phyloP scores from a whole-genome alignment of 139 green algal species.

The Spirogloea muscicola region DNA sequence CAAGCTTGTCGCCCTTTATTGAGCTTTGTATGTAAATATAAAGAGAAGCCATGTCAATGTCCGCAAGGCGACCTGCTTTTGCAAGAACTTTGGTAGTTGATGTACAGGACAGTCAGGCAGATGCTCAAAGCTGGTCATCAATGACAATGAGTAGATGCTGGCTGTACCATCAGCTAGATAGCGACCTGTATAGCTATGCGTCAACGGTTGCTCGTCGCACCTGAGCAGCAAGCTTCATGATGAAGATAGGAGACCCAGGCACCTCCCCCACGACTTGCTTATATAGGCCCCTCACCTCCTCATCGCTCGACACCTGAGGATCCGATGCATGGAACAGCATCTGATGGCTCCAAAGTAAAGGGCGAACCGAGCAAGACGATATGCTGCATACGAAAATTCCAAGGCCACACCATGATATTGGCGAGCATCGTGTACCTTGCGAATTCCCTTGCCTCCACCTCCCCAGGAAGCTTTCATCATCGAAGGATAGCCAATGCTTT shows the following conservation, averaged over 20 bases:
- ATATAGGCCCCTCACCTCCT: conserved; percentile 58
- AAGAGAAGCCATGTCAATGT: background rate
- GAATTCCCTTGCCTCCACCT: conserved; percentile 93
- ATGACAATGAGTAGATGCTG: too few species aligned
- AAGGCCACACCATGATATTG: background rate
- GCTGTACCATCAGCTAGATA: too few species aligned
- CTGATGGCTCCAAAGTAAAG: background rate
- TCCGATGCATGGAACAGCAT: background rate
- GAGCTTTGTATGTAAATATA: background rate
- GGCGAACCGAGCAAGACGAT: background rate
- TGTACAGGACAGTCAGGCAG: background rate
- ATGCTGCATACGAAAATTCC: background rate
- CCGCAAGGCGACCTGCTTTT: too few species aligned
- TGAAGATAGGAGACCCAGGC: conserved; percentile 90
- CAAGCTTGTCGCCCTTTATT: background rate
- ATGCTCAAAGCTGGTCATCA: background rate
- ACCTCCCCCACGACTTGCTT: conserved; percentile 73
- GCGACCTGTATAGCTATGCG: background rate
- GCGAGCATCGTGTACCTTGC: conserved; percentile 50
- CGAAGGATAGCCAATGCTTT: conserved; percentile 81
- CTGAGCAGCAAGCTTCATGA: conserved; percentile 71
- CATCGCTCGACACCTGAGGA: conserved; percentile 58
- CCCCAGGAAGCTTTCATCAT: conserved; percentile 98
- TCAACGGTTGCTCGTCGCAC: background rate
- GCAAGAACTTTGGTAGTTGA: background rate